Evolutionary conservation across 768 basidiomycete genomes (phyloP).

Genomic region (Termitomyces titanicus): DNA sequence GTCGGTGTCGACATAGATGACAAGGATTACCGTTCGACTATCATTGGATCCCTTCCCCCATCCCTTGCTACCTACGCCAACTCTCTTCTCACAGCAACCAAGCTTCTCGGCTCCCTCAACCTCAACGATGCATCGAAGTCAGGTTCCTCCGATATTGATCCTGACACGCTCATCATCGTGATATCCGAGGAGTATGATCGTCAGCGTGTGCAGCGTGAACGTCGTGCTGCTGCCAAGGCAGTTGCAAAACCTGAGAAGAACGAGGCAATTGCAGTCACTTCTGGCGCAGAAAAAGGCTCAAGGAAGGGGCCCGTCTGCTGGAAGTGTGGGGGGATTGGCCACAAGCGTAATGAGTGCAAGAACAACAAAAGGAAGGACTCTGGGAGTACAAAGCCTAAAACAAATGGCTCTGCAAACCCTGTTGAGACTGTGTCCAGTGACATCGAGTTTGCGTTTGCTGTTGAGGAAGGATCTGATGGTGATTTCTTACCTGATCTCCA

Average conservation of each 20-base stretch:
- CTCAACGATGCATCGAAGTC: too few relatives aligned
- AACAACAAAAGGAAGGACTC: neutral
- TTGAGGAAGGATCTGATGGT: neutral
- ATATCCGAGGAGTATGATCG: conserved; percentile 27
- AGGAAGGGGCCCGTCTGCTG: conserved; percentile 17
- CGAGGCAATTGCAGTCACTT: neutral
- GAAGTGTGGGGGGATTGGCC: too few relatives aligned
- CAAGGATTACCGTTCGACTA: too few relatives aligned
- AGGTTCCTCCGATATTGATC: too few relatives aligned
- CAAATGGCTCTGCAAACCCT: too few relatives aligned
- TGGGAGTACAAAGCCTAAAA: neutral
- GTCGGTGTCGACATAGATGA: too few relatives aligned
- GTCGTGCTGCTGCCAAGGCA: neutral
- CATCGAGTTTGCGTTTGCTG: neutral
- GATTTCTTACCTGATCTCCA: neutral
- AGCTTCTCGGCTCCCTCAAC: too few relatives aligned
- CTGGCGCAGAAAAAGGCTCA: conserved; percentile 12
- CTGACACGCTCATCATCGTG: too few relatives aligned
- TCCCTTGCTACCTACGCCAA: too few relatives aligned
- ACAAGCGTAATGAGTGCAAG: neutral
- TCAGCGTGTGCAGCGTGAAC: conserved; percentile 6
- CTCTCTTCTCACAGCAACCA: too few relatives aligned
- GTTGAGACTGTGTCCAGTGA: neutral
- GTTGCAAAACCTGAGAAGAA: too few relatives aligned
- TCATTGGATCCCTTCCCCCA: too few relatives aligned